A percentile compares a stretch with the other conserved stretches of the same genome.
These are phyloP conservation scores for Fusarium secorum DNA, from an alignment of 2,329 filamentous ascomycete genomes.

Conservation along the genomic window DNA sequence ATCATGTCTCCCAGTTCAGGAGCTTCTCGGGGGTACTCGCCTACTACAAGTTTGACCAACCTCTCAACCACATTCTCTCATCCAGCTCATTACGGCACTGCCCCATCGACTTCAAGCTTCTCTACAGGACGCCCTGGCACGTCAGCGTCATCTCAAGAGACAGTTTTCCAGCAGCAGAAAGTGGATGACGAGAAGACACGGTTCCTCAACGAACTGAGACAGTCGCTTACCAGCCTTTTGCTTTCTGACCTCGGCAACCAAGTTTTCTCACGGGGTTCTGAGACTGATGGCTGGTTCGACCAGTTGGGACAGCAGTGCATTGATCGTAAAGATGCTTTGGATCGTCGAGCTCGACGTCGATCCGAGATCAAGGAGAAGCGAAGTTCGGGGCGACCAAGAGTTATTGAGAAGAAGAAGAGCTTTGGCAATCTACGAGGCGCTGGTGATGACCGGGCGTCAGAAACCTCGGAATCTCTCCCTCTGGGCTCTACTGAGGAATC, in stretches of 20 bases:
- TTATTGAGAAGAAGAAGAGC: constrained; percentile 72
- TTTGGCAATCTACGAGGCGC: constrained; percentile 68
- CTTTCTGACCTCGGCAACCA: constrained; percentile 89
- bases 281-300: constrained; percentile 90
- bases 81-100: constrained; percentile 51
- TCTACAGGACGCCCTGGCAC: constrained; percentile 68
- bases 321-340: constrained; percentile 65
- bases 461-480: constrained; percentile 50
- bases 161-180: constrained; percentile 69
- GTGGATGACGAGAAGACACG: constrained; percentile 73
- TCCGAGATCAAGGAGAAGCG: constrained; percentile 53
- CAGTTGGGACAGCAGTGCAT: constrained; percentile 72
- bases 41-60: constrained; percentile 68
- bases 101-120: constrained; percentile 56
- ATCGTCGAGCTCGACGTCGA: constrained; percentile 55
- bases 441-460: constrained; percentile 54
- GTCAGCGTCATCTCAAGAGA: constrained; percentile 72
- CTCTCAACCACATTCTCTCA: constrained; percentile 59
- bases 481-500: constrained; percentile 54
- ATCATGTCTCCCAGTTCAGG: constrained; percentile 69
- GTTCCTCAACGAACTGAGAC: constrained; percentile 81
- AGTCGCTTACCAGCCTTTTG: constrained; percentile 82
- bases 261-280: constrained; percentile 87
- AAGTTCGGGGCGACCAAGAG: constrained; percentile 58
- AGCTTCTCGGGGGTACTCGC: constrained; percentile 66